Evolutionary conservation across 345 rosid genomes (phyloP).

Genomic region (rapeseed (Brassica napus)): Da-Ae NC_063446.1:937501-938000

Average conservation of each 20-base stretch:
- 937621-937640: slow-evolving; percentile 38
- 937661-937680: slow-evolving; percentile 16
- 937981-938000: slow-evolving; percentile 29
- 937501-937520: slow-evolving; percentile 17
- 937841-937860: slow-evolving; percentile 29
- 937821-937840: slow-evolving; percentile 21
- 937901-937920: slow-evolving; percentile 35
- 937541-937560: slow-evolving; percentile 35
- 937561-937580: slow-evolving; percentile 2
- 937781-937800: slow-evolving; percentile 29
- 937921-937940: slow-evolving; percentile 38
- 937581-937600: not conserved
- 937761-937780: not conserved
- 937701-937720: slow-evolving; percentile 18
- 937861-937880: slow-evolving; percentile 34
- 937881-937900: slow-evolving; percentile 1
- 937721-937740: slow-evolving; percentile 17
- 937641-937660: slow-evolving; percentile 34
- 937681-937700: slow-evolving; percentile 20
- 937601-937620: slow-evolving; percentile 27
- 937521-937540: slow-evolving; percentile 33
- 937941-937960: slow-evolving; percentile 30
- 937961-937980: slow-evolving; percentile 26
- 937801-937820: slow-evolving; percentile 6
- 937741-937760: slow-evolving; percentile 2